Base-by-base conservation (phyloP, 306 rosid species). In the Carpinus fangiana region DNA sequence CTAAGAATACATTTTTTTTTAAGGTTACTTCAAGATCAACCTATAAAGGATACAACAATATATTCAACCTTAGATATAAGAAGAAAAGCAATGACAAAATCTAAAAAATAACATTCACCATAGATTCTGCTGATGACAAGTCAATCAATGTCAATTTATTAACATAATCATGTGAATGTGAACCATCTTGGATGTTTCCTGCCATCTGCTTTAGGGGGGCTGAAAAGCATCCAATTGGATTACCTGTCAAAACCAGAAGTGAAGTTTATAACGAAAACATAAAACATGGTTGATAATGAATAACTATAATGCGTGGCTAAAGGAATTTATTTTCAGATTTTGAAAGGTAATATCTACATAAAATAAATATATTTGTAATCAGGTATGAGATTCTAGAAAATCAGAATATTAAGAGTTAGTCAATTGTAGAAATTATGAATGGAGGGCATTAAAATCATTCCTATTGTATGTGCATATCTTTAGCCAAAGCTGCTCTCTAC, bases 211-310 rank as follows among this genome's bases (percentile, higher is more conserved):
- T 85, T 87, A 95, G 77, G 75, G 96, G 87, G 72, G 90, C 78
- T 31, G 99, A 95, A 89, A 85, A 95, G 68, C 84, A 91, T 78
- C 99, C 99, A 65, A 90, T 50, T 3, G 94, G 92, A 28, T 81
- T 82, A 75, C 99, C 99, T 95, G 85, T 18, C 81, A 79, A 60
- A 60, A 78, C 54, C 48, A 68, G 47, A 70, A 48, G 87, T 78
- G 48, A 71, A 78, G 41, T 59, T 9, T 10, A 54, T 60, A 66
- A 77, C 28, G 62, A 59, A 54, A 36, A 59, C 9, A 74, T 31
- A n/a, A 53, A 75, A 64, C 57, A 26, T 26, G 50, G 23, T 51
- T 10, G 14, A 12, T 20, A 43, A 72, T 14, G 9, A 66, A 9
- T 12, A 4, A 28, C 43, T 31, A 62, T 14, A 62, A 38, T 41